Evolutionary conservation across 2,329 filamentous ascomycete genomes (phyloP).

Genomic region (Byssochlamys sp.): DNA sequence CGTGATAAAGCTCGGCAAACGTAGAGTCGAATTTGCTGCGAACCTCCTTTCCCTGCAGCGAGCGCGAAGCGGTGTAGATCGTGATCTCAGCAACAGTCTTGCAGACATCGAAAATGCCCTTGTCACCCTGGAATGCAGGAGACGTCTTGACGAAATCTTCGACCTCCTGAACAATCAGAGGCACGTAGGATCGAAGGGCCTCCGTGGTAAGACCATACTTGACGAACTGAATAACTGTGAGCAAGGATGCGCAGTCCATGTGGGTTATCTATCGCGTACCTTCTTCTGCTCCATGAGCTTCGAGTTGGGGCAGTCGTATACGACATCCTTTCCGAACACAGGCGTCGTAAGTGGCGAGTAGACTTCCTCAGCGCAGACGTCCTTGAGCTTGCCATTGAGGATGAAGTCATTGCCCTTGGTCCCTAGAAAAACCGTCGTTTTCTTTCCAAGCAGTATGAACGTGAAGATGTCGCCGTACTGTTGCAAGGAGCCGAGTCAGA

Average conservation of each 20-base stretch:
- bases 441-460: slow-evolving; percentile 76
- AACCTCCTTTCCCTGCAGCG: slow-evolving; percentile 67
- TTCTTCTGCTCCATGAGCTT: slow-evolving; percentile 97
- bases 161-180: slow-evolving; percentile 65
- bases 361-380: slow-evolving; percentile 83
- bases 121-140: slow-evolving; percentile 49
- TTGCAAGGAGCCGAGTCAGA: background rate
- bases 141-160: slow-evolving; percentile 49
- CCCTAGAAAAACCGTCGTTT: slow-evolving; percentile 77
- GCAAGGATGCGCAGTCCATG: background rate
- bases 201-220: slow-evolving; percentile 55
- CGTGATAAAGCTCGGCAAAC: slow-evolving; percentile 68
- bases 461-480: slow-evolving; percentile 86
- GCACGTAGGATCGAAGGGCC: slow-evolving; percentile 60
- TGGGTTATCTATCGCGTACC: slow-evolving; percentile 34
- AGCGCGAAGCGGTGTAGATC: slow-evolving; percentile 68
- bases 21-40: slow-evolving; percentile 60
- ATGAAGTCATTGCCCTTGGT: slow-evolving; percentile 83
- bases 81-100: slow-evolving; percentile 65
- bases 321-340: slow-evolving; percentile 72
- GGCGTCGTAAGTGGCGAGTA: slow-evolving; percentile 65
- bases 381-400: slow-evolving; percentile 80
- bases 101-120: slow-evolving; percentile 55
- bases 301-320: slow-evolving; percentile 82
- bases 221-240: slow-evolving; percentile 40